These are phyloP conservation scores for Cystobasidium onofrii DNA, from an alignment of 768 basidiomycete species.

Conservation along the genomic window DNA sequence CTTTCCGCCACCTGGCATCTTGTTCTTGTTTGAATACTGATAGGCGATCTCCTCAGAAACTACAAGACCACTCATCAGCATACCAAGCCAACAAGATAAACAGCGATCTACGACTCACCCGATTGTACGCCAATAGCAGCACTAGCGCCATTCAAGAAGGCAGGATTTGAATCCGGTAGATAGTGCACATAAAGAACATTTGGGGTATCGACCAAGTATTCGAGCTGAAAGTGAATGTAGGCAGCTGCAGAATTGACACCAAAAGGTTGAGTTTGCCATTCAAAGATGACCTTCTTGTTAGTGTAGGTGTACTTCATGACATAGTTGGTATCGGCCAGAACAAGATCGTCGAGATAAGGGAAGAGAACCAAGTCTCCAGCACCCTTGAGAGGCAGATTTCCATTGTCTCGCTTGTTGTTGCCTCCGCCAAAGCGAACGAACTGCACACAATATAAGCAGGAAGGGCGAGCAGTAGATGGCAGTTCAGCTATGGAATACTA, in stretches of 20 bases:
- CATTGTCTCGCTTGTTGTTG: background rate
- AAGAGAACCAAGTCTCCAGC: background rate
- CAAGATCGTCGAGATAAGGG: conserved; percentile 1
- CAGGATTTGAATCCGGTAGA: background rate
- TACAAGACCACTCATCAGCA: background rate
- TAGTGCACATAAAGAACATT: background rate
- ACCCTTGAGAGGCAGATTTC: background rate
- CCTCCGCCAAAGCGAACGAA: conserved; percentile 3
- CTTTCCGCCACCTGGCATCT: background rate
- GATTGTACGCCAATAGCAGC: background rate
- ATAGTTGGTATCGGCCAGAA: background rate
- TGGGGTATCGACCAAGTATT: background rate
- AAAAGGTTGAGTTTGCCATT: background rate
- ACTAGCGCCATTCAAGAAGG: background rate
- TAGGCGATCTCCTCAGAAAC: background rate
- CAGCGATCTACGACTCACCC: too few species aligned
- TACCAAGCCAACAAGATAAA: background rate
- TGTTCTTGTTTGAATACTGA: background rate
- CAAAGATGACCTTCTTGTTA: background rate
- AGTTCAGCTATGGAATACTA: background rate
- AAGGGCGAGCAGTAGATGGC: background rate
- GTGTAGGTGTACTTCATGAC: background rate
- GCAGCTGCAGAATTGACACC: background rate
- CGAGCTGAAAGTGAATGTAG: background rate
- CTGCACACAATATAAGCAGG: background rate